phyloP scores from a whole-genome alignment of 2,329 filamentous ascomycete genomes.

The Chrysoporthe cubensis region DNA sequence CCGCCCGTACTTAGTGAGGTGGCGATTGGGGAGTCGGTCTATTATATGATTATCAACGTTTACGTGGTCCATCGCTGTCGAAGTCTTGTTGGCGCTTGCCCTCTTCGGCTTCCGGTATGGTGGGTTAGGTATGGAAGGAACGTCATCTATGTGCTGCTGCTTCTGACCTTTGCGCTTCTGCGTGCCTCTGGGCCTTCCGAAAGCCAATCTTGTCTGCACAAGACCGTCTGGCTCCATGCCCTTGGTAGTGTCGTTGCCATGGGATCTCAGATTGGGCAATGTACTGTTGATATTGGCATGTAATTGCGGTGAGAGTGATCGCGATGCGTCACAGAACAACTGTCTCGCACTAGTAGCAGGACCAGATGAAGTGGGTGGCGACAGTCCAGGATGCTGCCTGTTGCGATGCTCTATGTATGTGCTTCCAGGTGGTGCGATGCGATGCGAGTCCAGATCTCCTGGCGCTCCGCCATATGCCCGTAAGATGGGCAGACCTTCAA shows the following conservation, averaged over 20 bases:
- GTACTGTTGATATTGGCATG: not conserved
- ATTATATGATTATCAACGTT: not conserved
- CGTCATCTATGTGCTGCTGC: conserved; percentile 14
- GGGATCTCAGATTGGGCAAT: conserved; percentile 10
- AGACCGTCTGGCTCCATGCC: conserved; percentile 4
- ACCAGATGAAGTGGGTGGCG: not conserved
- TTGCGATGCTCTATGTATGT: not conserved
- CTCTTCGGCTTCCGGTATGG: conserved; percentile 20
- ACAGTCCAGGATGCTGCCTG: not conserved
- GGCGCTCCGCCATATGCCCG: conserved; percentile 35
- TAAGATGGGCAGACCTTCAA: conserved; percentile 36
- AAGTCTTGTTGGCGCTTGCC: conserved; percentile 11
- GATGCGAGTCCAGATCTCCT: conserved; percentile 36
- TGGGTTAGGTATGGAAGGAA: conserved; percentile 14
- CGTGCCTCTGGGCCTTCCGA: not conserved
- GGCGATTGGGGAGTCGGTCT: not conserved
- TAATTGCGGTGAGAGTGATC: not conserved
- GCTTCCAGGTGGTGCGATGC: not conserved
- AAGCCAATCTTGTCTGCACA: conserved; percentile 10
- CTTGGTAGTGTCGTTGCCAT: not conserved
- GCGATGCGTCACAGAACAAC: not conserved
- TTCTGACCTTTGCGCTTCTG: conserved; percentile 5
- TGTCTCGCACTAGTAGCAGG: not conserved
- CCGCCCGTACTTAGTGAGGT: not conserved
- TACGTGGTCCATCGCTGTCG: not conserved